These are phyloP conservation scores for Gracilariopsis chorda DNA, from an alignment of 23 red algal species.

Conservation along the genomic window DNA sequence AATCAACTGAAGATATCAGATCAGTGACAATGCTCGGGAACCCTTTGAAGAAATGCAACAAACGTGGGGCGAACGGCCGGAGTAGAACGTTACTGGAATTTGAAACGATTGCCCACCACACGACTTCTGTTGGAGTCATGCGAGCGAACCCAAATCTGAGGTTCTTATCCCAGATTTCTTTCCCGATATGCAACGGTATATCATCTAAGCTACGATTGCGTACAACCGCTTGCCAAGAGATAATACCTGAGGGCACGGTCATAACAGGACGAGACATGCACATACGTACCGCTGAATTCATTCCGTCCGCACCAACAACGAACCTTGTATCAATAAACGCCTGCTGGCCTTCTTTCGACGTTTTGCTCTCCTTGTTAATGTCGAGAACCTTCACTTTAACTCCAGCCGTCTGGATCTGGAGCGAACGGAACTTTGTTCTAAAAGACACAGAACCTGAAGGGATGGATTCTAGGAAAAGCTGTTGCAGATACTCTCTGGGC, in stretches of 20 bases:
- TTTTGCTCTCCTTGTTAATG: not conserved
- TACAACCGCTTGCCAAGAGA: conserved; percentile 47
- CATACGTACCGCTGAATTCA: conserved; percentile 33
- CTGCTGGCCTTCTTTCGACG: not conserved
- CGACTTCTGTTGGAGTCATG: conserved; percentile 45
- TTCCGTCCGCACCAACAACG: conserved; percentile 59
- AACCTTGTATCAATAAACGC: conserved; percentile 30
- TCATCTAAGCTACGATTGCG: conserved; percentile 24
- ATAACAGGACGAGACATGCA: conserved; percentile 52
- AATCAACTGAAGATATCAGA: conserved; percentile 32
- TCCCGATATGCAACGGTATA: conserved; percentile 28
- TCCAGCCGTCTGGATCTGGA: conserved; percentile 1
- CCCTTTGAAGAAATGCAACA: not conserved
- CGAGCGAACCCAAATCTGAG: conserved; percentile 55
- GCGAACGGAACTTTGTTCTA: conserved; percentile 38
- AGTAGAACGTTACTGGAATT: conserved; percentile 9
- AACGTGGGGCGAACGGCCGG: conserved; percentile 44
- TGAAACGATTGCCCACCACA: conserved; percentile 55
- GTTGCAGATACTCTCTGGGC: conserved; percentile 37
- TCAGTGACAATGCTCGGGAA: conserved; percentile 18
- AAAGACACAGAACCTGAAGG: conserved; percentile 52
- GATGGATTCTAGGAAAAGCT: conserved; percentile 56
- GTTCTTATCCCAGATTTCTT: conserved; percentile 51
- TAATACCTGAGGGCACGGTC: conserved; percentile 19
- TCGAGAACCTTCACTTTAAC: conserved; percentile 25